Base-by-base conservation (phyloP, 108 stramenopile species). In the Mayamaea pseudoterrestris region DNA sequence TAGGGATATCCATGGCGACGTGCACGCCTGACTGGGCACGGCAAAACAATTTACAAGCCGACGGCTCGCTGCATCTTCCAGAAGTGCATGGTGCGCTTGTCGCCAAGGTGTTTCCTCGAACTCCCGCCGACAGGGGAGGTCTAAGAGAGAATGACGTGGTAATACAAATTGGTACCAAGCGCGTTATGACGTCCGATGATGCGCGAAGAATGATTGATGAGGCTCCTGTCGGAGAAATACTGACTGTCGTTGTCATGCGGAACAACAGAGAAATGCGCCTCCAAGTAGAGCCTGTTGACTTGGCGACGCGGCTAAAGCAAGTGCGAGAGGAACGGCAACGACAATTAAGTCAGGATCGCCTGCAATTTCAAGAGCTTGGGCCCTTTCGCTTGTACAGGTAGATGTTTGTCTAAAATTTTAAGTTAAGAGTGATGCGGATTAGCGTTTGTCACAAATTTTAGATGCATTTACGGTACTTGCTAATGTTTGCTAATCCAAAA, bases 81-180 rank as follows among this genome's bases (percentile, higher is more conserved):
- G 87, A 90, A 61, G 67, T 66, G 12, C 55, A 81, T 36, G 88
- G 88, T 6, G 88, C 81, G 4, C 56, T 90, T 35, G 72, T 90
- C 17, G 61, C 64, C 58, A 76, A 76, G 52, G 80, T 93, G 0
- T 82, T 80, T 63, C 72, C 66, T 30, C 60, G 71, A 18, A 76
- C 83, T 16, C 86, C 90, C 0, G 78, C 83, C 6, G 62, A 75
- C 48, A 40, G 43, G 20, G 80, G 78, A 16, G 86, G 86, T 22
- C 55, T 93, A 18, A 53, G 68, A 34, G 60, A 66, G 45, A 63
- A 68, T 40, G 90, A 93, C 63, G 73, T 93, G 29, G 70, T 93
- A 30, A 35, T 66, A 8, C 42, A 69, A 51, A 86, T 93, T 28
- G 85, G 78, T 23, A 69, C 61, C 7, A 63, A 65, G 29, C 35